Evolutionary conservation across 2,329 filamentous ascomycete genomes (phyloP).

Genomic region (Penicillium sp.): DNA sequence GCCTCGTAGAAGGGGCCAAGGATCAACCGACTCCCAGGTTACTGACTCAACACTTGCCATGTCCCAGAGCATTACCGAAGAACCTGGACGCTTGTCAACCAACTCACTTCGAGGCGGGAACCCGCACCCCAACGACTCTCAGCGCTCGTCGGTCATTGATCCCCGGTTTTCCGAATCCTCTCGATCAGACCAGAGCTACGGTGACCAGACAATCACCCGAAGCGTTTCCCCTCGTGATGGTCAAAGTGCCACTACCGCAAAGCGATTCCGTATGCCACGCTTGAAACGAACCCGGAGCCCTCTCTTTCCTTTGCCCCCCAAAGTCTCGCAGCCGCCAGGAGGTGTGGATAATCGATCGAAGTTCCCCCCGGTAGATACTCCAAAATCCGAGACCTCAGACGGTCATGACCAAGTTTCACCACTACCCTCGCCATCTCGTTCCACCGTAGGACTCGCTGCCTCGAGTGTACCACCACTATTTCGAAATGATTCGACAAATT

Average conservation of each 20-base stretch:
- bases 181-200: conserved; percentile 79
- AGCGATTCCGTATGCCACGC: conserved; percentile 78
- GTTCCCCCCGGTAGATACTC: conserved; percentile 24
- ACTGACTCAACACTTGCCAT: conserved; percentile 34
- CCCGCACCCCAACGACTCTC: conserved; percentile 62
- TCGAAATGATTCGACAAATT: conserved; percentile 62
- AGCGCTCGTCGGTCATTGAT: conserved; percentile 62
- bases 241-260: conserved; percentile 59
- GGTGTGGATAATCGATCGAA: conserved; percentile 18
- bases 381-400: conserved; percentile 27
- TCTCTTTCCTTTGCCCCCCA: conserved; percentile 86
- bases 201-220: conserved; percentile 60
- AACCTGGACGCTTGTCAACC: conserved; percentile 55
- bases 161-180: conserved; percentile 81
- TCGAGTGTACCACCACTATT: conserved; percentile 50
- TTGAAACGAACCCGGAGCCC: conserved; percentile 73
- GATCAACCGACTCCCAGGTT: conserved; percentile 31
- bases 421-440: conserved; percentile 52
- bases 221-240: conserved; percentile 62
- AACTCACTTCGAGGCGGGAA: conserved; percentile 49
- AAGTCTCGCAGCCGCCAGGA: conserved; percentile 39
- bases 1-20: conserved; percentile 25
- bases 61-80: conserved; percentile 60
- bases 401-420: conserved; percentile 41
- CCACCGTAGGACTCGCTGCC: conserved; percentile 52